Evolutionary conservation across 2,329 filamentous ascomycete genomes (phyloP), one percentile per base, ranked within the genome.

Genomic region (Aspergillus transmontanensis): DNA sequence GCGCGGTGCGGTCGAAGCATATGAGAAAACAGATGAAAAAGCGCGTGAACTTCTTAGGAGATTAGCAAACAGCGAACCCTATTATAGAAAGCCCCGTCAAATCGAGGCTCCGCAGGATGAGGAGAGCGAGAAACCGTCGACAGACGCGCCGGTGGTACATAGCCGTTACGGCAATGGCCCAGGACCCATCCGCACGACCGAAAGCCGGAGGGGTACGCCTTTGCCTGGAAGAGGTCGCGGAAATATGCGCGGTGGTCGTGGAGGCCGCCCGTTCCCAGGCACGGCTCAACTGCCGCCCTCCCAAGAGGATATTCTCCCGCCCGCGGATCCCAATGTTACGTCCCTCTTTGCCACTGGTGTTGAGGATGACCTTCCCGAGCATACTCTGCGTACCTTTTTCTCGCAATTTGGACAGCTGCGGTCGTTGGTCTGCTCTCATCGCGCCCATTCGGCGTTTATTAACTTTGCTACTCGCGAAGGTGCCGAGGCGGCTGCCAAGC

Each of bases 11-110:
- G 84, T 92, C 10, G 95, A 98, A 75, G 93, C 92, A 69, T 98
- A 97, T 75, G 93, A 96, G 67, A 96, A 97, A 84, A 95, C 94
- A 1, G 95, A 99, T 72, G 94, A 98, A 75, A 98, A 98, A 79
- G 95, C 94, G 3, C 86, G 94, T 62, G 95, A 99, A 70, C 81
- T 99, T 14, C 78, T 99, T 63, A 86, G 92, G 68, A 85, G 93
- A 59, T 81, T 99, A 51, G 96, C 96, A 6, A 90, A 91, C 67
- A 97, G 93, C 76, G 94, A 98, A 75, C 95, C 95, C 0, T 98
- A 98, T 76, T 96, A 97, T 78, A 90, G 94, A 73, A 96, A 95
- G 73, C 92, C 94, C 59, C 87, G 92, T 65, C 82, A 90, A 30
- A 83, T 96, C 53, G 91, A 92, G 88, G 69, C 82, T 73, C 61